Evolutionary conservation across 352 stramenopile genomes (phyloP).

Genomic region (Phytophthora capsici): DNA sequence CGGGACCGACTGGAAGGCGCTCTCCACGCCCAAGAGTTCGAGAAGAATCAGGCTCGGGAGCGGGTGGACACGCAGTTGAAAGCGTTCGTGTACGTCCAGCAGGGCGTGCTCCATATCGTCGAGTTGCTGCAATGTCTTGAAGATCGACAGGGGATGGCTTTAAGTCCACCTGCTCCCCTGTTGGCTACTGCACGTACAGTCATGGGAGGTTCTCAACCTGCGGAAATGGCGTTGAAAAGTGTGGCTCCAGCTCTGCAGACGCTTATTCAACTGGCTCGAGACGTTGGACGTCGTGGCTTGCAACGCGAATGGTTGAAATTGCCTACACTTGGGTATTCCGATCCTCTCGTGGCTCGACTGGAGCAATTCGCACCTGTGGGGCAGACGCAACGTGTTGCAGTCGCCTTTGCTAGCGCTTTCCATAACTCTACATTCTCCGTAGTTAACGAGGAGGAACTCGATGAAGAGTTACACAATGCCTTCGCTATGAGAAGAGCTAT

Average conservation of each 20-base stretch:
- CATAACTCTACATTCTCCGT: not conserved
- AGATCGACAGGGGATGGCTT: conserved; percentile 26
- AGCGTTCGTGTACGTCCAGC: conserved; percentile 61
- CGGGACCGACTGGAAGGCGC: conserved; percentile 60
- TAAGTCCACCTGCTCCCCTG: conserved; percentile 12
- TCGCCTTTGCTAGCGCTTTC: conserved; percentile 1
- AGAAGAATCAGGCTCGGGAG: conserved; percentile 50
- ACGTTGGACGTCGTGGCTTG: conserved; percentile 22
- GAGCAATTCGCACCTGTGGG: conserved; percentile 42
- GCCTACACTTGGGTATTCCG: conserved; percentile 21
- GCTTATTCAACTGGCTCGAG: conserved; percentile 17
- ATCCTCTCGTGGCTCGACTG: conserved; percentile 40
- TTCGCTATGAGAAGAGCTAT: conserved; percentile 35
- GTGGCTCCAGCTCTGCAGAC: conserved; percentile 31
- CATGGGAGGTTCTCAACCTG: conserved; percentile 30
- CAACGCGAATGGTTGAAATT: conserved; percentile 36
- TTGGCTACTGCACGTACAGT: conserved; percentile 12
- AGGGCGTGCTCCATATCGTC: conserved; percentile 62
- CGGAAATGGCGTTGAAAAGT: conserved; percentile 28
- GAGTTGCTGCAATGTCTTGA: conserved; percentile 64
- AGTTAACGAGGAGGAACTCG: conserved; percentile 17
- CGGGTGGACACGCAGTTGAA: conserved; percentile 51
- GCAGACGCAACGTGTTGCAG: conserved; percentile 12
- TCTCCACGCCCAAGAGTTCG: conserved; percentile 41
- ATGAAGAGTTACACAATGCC: conserved; percentile 29